Conservation (phyloP, 1,284 basidiomycete species). For the Rhodotorula sp. region DNA sequence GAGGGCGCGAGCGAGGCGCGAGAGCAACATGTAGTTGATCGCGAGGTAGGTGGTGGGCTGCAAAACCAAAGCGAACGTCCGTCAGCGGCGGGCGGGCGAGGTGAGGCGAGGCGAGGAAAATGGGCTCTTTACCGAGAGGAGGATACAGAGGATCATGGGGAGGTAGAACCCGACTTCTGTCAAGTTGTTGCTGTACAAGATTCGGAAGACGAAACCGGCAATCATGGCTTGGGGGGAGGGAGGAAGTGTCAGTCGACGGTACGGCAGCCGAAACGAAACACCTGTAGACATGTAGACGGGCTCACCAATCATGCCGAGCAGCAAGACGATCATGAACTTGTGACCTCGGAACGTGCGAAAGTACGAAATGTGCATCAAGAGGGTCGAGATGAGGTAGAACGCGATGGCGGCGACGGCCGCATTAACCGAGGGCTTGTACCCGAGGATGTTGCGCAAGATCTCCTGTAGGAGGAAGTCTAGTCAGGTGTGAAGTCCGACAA, state of each 20-base stretch:
- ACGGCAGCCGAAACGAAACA: neutral
- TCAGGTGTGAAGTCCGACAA: no score
- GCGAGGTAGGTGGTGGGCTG: conserved; percentile 1
- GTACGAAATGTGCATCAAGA: neutral
- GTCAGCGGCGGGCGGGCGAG: neutral
- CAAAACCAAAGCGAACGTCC: neutral
- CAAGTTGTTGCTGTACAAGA: neutral
- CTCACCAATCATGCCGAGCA: neutral
- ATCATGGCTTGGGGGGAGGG: neutral
- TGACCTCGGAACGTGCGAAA: neutral
- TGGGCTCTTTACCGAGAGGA: neutral
- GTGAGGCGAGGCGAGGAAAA: neutral
- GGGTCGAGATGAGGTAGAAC: neutral
- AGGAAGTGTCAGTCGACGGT: neutral
- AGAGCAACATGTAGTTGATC: neutral
- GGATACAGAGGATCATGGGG: neutral
- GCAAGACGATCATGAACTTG: neutral
- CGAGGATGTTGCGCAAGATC: neutral
- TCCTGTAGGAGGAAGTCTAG: neutral
- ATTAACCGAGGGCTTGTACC: neutral
- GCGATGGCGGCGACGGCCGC: neutral
- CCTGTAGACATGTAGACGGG: neutral
- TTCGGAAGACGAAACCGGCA: neutral
- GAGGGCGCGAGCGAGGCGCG: neutral
- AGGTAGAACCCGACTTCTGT: neutral